Evolutionary conservation across 2,329 filamentous ascomycete species (phyloP).

Genomic region (Pseudocercospora musae): DNA sequence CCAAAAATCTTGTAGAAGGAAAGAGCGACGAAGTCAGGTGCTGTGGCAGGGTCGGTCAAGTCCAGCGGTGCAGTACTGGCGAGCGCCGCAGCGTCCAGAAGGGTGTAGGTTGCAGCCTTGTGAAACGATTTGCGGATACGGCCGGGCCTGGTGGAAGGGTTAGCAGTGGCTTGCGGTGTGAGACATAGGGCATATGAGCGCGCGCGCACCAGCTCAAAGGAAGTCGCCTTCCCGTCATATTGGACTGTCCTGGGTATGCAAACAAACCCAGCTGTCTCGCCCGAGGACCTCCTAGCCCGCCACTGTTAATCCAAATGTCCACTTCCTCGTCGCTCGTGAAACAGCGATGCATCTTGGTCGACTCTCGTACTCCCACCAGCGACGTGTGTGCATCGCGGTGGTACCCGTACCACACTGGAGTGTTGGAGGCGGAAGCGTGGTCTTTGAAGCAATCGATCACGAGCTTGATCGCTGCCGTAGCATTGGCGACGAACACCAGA

Average conservation of each 20-base stretch:
- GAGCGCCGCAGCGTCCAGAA: constrained; percentile 62
- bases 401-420: constrained; percentile 56
- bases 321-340: constrained; percentile 41
- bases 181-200: constrained; percentile 7
- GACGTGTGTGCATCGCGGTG: constrained; percentile 62
- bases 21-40: constrained; percentile 60
- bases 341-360: constrained; percentile 36
- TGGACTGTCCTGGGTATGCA: constrained; percentile 41
- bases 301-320: constrained; percentile 45
- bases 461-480: constrained; percentile 61
- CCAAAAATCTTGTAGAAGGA: constrained; percentile 67
- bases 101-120: constrained; percentile 45
- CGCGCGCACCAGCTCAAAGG: constrained; percentile 36
- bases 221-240: constrained; percentile 40
- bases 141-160: constrained; percentile 30
- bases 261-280: constrained; percentile 36
- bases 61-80: constrained; percentile 61
- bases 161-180: constrained; percentile 3
- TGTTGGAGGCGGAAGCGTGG: constrained; percentile 47
- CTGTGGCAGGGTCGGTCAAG: constrained; percentile 50
- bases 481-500: constrained; percentile 60
- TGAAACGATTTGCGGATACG: constrained; percentile 35
- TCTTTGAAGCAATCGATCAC: constrained; percentile 58
- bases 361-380: constrained; percentile 43
- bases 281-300: constrained; percentile 30